A percentile compares a stretch with the other conserved stretches of the same genome.
These are phyloP conservation scores for Camellia lanceoleosa DNA, from an alignment of 148 eudicot genomes.

Conservation along the genomic window DNA sequence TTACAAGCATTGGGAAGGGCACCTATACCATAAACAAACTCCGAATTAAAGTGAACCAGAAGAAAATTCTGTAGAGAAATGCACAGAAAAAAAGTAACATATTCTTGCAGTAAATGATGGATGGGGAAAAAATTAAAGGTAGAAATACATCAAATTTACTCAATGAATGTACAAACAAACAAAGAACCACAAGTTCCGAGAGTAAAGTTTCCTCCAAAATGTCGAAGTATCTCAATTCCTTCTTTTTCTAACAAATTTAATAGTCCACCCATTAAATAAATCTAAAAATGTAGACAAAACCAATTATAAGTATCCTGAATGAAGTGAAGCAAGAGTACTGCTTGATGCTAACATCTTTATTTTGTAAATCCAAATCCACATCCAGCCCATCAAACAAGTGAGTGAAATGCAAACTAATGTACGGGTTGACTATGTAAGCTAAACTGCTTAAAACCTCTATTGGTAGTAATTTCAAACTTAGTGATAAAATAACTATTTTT, in stretches of 20 bases:
- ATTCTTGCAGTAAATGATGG: not conserved
- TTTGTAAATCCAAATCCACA: not conserved
- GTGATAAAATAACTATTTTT: no score
- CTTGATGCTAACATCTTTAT: not conserved
- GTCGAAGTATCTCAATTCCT: not conserved
- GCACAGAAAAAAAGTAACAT: no score
- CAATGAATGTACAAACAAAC: not conserved
- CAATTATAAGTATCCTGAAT: not conserved
- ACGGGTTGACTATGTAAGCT: not conserved
- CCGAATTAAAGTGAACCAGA: not conserved
- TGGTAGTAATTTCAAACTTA: no score
- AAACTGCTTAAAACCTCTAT: conserved; percentile 11
- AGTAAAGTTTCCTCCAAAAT: not conserved
- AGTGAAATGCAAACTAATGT: not conserved
- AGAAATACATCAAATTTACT: not conserved
- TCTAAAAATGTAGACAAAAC: not conserved
- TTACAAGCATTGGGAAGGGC: not conserved
- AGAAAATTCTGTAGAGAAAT: not conserved
- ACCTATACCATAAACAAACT: not conserved
- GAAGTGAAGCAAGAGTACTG: not conserved
- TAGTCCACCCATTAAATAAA: not conserved
- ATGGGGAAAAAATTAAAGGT: not conserved
- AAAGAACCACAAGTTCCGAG: not conserved
- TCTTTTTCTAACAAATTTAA: not conserved
- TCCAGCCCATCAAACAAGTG: not conserved